phyloP scores from a whole-genome alignment of 768 basidiomycete species.

The Tylopilus plumbeoviolaceoides region DNA sequence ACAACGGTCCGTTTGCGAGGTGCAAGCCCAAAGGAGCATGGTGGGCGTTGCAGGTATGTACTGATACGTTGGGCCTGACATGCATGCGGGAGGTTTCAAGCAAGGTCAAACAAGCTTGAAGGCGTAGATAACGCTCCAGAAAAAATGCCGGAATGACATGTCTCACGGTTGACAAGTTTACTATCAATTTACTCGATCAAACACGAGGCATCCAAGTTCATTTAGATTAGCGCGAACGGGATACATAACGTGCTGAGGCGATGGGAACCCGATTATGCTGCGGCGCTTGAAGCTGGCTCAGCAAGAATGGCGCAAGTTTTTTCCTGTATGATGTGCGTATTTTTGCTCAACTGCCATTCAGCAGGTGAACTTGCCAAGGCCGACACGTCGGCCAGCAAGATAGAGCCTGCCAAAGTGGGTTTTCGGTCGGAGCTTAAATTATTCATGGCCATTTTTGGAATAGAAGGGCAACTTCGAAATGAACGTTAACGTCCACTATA shows the following conservation, averaged over 20 bases:
- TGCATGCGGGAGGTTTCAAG: not conserved
- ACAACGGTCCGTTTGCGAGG: conserved; percentile 6
- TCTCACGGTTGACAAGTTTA: not conserved
- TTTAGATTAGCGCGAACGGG: conserved; percentile 6
- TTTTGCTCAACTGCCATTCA: not conserved
- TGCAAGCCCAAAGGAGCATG: not conserved
- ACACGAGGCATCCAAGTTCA: conserved; percentile 24
- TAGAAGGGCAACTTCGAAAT: too few relatives aligned
- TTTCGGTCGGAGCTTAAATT: not conserved
- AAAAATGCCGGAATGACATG: not conserved
- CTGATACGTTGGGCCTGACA: not conserved
- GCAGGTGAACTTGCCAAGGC: too few relatives aligned
- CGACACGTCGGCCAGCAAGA: not conserved
- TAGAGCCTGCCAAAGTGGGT: not conserved
- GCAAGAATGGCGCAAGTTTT: not conserved
- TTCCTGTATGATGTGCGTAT: not conserved
- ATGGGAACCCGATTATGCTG: not conserved
- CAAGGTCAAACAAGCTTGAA: too few relatives aligned
- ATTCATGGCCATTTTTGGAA: not conserved
- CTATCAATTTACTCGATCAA: conserved; percentile 4
- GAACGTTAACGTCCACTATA: not conserved
- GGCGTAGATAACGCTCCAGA: not conserved
- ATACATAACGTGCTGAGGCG: not conserved
- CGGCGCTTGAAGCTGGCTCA: not conserved
- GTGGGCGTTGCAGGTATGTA: not conserved